These are phyloP conservation scores for Leonotis leonurus DNA, from an alignment of 257 asterid species.

Conservation along the genomic window DNA sequence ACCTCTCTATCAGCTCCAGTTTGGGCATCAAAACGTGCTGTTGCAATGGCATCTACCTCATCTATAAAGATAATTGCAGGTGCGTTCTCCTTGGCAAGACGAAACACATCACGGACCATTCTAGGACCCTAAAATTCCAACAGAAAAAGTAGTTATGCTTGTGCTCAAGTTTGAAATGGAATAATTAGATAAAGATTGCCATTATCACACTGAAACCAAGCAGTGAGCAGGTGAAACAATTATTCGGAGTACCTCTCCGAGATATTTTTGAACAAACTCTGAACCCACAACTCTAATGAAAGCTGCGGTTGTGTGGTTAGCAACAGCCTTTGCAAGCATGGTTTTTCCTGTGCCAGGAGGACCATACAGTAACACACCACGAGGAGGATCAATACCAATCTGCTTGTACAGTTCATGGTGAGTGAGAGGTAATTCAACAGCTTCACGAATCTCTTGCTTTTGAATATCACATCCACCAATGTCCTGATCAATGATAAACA, in stretches of 20 bases:
- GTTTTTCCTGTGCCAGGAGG: no score
- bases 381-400: no score
- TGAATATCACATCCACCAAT: no score
- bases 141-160: not conserved
- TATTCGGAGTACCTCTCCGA: not conserved
- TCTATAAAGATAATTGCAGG: conserved; percentile 72
- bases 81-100: conserved; percentile 72
- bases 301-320: no score
- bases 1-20: conserved; percentile 87
- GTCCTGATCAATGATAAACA: not conserved
- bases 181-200: not conserved
- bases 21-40: conserved; percentile 82
- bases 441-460: no score
- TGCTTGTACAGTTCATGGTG: no score
- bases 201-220: conserved; percentile 15
- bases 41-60: conserved; percentile 77
- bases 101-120: conserved; percentile 79
- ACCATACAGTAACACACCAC: no score
- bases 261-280: no score
- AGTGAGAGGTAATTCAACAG: no score
- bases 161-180: not conserved
- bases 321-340: no score
- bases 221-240: not conserved
- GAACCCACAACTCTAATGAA: no score
- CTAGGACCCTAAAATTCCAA: conserved; percentile 43